These are phyloP conservation scores for Populus simonii DNA, from an alignment of 345 rosid genomes.

Conservation along the genomic window DNA sequence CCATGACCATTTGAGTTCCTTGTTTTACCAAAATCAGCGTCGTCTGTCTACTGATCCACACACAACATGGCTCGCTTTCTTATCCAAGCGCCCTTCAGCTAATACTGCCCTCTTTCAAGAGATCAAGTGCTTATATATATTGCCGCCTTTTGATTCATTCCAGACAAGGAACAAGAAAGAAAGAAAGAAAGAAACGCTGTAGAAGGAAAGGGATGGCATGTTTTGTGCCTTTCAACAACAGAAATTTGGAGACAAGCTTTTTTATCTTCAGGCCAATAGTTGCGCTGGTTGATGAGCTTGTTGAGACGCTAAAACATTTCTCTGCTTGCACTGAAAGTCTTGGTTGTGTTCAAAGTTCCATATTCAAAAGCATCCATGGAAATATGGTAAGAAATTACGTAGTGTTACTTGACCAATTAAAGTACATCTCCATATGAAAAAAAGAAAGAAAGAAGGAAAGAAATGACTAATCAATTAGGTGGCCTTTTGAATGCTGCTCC, in stretches of 20 bases:
- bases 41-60: background rate
- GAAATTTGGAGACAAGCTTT: conserved; percentile 40
- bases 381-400: conserved; percentile 34
- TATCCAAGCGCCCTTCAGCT: background rate
- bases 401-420: too few relatives aligned
- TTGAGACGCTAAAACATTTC: conserved; percentile 39
- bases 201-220: conserved; percentile 23
- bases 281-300: conserved; percentile 37
- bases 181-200: too few relatives aligned
- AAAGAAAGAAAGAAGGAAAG: too few relatives aligned
- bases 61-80: background rate
- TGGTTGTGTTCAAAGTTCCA: conserved; percentile 54
- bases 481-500: too few relatives aligned
- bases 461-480: too few relatives aligned
- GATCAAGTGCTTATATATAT: too few relatives aligned
- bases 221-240: conserved; percentile 47
- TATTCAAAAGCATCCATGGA: conserved; percentile 65
- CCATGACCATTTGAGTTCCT: background rate
- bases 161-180: background rate
- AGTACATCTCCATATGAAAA: too few relatives aligned
- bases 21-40: background rate
- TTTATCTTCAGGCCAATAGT: conserved; percentile 43
- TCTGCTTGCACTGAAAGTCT: conserved; percentile 33
- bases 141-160: background rate
- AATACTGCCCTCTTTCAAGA: background rate